Percentiles rank a stretch among this genome's conserved stretches.
These are phyloP conservation scores for Heliamphora pulchella DNA, from an alignment of 179 eudicot species.

Conservation along the genomic window DNA sequence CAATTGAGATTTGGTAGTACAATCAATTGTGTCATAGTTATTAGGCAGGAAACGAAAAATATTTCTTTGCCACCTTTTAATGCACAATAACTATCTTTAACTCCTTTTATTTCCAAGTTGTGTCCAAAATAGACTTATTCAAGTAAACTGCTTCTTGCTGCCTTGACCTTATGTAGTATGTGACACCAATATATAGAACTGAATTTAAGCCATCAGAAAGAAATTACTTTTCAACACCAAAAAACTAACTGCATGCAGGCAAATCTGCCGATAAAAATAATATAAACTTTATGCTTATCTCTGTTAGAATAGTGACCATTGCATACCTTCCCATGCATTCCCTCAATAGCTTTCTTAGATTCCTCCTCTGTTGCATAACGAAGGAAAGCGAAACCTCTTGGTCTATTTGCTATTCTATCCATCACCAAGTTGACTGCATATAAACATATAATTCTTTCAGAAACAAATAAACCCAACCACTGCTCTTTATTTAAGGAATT, in stretches of 20 bases:
- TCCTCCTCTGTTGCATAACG: constrained; percentile 71
- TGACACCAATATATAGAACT: neutral
- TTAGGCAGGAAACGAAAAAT: too few relatives aligned
- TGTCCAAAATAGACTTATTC: too few relatives aligned
- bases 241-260: neutral
- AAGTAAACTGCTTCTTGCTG: too few relatives aligned
- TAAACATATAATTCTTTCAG: neutral
- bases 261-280: neutral
- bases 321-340: constrained; percentile 89
- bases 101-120: too few relatives aligned
- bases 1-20: too few relatives aligned
- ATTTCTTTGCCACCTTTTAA: too few relatives aligned
- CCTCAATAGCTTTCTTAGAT: constrained; percentile 70
- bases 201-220: neutral
- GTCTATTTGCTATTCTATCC: constrained; percentile 78
- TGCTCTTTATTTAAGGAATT: neutral
- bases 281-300: neutral
- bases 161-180: too few relatives aligned
- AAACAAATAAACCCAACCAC: neutral
- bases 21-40: too few relatives aligned
- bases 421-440: constrained; percentile 72
- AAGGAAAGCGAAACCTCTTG: constrained; percentile 80
- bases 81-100: too few relatives aligned
- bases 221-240: neutral
- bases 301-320: neutral